A percentile compares a stretch with the other conserved stretches of the same genome.
phyloP scores from a whole-genome alignment of 1,284 basidiomycete genomes.

The Exsudoporus floridanus region DNA sequence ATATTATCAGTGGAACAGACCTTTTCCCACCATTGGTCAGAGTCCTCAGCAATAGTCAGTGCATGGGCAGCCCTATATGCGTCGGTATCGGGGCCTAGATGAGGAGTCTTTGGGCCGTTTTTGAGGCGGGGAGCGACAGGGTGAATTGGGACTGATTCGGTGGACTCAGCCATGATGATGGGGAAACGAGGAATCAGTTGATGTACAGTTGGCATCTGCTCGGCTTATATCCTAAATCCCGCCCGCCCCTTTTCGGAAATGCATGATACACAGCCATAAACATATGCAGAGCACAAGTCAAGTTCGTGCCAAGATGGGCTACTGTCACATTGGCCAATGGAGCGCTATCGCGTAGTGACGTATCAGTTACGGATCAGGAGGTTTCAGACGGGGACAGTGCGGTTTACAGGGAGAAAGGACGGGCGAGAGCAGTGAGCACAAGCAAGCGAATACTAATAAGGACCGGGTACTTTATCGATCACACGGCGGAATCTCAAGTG shows the following conservation, averaged over 20 bases:
- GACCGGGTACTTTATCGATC: neutral
- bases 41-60: conserved; percentile 70
- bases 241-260: conserved; percentile 17
- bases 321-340: no score
- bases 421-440: conserved; percentile 13
- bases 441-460: neutral
- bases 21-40: conserved; percentile 87
- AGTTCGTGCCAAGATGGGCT: no score
- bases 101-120: conserved; percentile 60
- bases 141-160: conserved; percentile 41
- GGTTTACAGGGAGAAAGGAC: conserved; percentile 24
- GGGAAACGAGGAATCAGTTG: neutral
- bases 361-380: neutral
- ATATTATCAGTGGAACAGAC: conserved; percentile 42
- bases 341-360: no score
- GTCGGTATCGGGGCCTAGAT: conserved; percentile 73
- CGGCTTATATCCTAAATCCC: conserved; percentile 21
- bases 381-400: conserved; percentile 23
- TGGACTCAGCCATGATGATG: conserved; percentile 30
- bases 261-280: conserved; percentile 21
- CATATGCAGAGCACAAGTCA: no score
- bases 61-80: conserved; percentile 71
- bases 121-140: conserved; percentile 71
- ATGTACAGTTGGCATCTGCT: neutral
- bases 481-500: neutral